A percentile compares a stretch with the other conserved stretches of the same genome.
These are phyloP conservation scores for Candida coleopterorum DNA, from an alignment of 805 yeast genomes.

Conservation along the genomic window DNA sequence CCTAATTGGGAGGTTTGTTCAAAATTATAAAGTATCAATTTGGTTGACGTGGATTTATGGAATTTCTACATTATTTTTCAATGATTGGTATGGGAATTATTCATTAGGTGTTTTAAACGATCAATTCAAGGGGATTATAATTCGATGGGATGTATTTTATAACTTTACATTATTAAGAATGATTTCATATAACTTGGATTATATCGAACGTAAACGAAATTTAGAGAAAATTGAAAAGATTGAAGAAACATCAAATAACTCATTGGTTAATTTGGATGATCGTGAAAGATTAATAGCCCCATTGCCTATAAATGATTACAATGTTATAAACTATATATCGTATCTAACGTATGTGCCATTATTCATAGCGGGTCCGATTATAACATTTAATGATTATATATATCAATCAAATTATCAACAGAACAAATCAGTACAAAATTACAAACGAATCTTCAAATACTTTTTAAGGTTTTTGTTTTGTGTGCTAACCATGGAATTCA, in stretches of 20 bases:
- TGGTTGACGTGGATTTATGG: constrained; percentile 72
- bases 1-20: constrained; percentile 38
- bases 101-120: constrained; percentile 60
- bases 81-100: constrained; percentile 59
- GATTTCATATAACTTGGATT: constrained; percentile 81
- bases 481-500: constrained; percentile 80
- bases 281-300: constrained; percentile 63
- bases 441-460: constrained; percentile 52
- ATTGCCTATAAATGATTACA: constrained; percentile 57
- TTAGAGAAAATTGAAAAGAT: constrained; percentile 11
- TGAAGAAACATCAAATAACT: too few relatives aligned
- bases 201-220: constrained; percentile 37
- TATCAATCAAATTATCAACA: constrained; percentile 59
- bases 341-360: constrained; percentile 83
- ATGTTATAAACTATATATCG: constrained; percentile 61
- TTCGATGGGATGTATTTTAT: constrained; percentile 94
- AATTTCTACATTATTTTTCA: constrained; percentile 68
- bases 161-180: constrained; percentile 84
- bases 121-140: constrained; percentile 67
- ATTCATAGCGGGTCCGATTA: constrained; percentile 90
- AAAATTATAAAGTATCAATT: constrained; percentile 36
- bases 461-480: constrained; percentile 68
- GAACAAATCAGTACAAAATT: constrained; percentile 52
- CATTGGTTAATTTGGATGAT: constrained; percentile 41
- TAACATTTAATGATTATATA: constrained; percentile 87